These are phyloP conservation scores for Pichia sp. DNA, from an alignment of 1,139 yeast species.

Conservation along the genomic window DNA sequence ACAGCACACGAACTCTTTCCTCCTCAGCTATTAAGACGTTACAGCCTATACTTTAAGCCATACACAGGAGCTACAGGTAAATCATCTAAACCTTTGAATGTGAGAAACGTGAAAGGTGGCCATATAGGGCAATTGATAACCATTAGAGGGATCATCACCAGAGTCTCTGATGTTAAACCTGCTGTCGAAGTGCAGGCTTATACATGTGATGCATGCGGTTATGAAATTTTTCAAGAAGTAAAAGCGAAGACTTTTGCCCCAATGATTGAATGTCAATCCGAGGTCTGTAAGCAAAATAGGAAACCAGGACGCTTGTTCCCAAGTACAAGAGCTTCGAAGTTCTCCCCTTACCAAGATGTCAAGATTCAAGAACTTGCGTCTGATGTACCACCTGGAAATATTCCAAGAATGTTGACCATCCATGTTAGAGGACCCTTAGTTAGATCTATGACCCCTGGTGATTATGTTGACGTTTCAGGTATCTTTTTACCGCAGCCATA, in stretches of 20 bases:
- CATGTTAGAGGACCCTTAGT: conserved; percentile 90
- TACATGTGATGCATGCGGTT: conserved; percentile 97
- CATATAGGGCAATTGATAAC: conserved; percentile 85
- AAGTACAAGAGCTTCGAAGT: conserved; percentile 94
- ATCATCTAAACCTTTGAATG: conserved; percentile 64
- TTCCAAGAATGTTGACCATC: conserved; percentile 80
- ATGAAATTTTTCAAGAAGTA: conserved; percentile 94
- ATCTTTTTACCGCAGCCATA: conserved; percentile 91
- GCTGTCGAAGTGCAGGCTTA: conserved; percentile 87
- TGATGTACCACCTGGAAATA: conserved; percentile 97
- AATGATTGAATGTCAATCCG: conserved; percentile 76
- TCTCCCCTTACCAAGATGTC: conserved; percentile 91
- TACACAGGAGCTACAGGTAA: conserved; percentile 41
- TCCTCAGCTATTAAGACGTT: conserved; percentile 79
- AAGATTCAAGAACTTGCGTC: conserved; percentile 90
- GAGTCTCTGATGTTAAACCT: conserved; percentile 96
- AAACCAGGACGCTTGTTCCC: conserved; percentile 86
- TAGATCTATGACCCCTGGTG: conserved; percentile 88
- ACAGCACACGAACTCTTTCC: conserved; percentile 55
- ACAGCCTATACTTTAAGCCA: conserved; percentile 83
- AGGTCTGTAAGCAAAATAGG: conserved; percentile 72
- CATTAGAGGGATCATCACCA: conserved; percentile 87
- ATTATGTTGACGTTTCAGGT: conserved; percentile 88
- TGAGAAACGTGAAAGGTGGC: conserved; percentile 81
- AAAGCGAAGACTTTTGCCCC: conserved; percentile 82